Conservation (phyloP, 441 rosid species). For the Mallotus repandus region DNA sequence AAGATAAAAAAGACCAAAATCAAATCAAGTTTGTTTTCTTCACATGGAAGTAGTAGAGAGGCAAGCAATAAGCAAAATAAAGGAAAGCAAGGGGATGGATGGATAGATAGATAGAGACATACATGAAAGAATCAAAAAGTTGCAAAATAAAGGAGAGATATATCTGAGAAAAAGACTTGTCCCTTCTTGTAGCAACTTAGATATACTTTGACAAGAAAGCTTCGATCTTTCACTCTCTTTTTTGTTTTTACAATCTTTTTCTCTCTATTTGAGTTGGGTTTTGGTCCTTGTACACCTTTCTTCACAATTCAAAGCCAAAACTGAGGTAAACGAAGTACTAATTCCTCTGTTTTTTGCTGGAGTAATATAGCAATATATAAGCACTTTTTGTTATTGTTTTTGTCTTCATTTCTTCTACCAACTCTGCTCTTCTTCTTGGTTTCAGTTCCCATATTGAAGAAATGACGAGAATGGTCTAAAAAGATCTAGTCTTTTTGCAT, state of each 20-base stretch:
- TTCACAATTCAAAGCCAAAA: conserved; percentile 9
- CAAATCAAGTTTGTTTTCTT: conserved; percentile 63
- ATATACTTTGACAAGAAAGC: conserved; percentile 59
- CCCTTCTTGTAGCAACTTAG: conserved; percentile 48
- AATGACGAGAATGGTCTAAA: conserved; percentile 35
- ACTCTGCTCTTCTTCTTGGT: conserved; percentile 7
- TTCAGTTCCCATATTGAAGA: conserved; percentile 25
- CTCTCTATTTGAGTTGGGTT: conserved; percentile 23
- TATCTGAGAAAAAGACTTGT: conserved; percentile 52
- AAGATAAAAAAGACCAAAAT: conserved; percentile 5
- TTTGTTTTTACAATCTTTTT: neutral
- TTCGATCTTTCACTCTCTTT: conserved; percentile 36
- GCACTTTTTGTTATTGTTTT: conserved; percentile 7
- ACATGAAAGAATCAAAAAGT: conserved; percentile 41
- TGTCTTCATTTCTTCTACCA: conserved; percentile 15
- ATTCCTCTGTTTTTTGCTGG: conserved; percentile 30
- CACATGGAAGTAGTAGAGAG: conserved; percentile 45
- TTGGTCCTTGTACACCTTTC: conserved; percentile 20
- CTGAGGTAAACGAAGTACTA: conserved; percentile 15
- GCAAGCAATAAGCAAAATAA: conserved; percentile 7
- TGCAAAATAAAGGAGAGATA: conserved; percentile 25
- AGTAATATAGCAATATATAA: neutral
- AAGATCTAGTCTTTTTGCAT: conserved; percentile 39
- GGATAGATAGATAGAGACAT: conserved; percentile 33
- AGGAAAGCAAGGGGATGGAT: conserved; percentile 26